These are phyloP conservation scores for Volvox carteri DNA, from an alignment of 163 green algal genomes.

Conservation along the genomic window DNA sequence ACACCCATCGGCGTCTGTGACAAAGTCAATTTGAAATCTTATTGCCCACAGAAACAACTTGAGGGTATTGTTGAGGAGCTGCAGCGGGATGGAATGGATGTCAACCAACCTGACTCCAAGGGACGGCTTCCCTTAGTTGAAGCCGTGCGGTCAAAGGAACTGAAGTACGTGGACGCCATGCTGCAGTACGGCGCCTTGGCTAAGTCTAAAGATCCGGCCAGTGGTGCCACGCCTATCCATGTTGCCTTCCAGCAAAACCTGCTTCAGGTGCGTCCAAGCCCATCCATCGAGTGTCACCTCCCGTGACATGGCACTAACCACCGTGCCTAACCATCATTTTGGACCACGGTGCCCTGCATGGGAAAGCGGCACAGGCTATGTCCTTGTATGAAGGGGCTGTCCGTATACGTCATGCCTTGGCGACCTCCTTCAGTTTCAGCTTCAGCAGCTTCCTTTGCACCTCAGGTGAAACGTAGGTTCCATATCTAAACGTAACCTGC, in stretches of 20 bases:
- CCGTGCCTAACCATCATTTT: too few relatives aligned
- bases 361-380: too few relatives aligned
- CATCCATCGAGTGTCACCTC: too few relatives aligned
- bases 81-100: slow-evolving; percentile 56
- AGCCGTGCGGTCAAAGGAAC: slow-evolving; percentile 57
- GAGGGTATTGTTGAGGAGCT: slow-evolving; percentile 61
- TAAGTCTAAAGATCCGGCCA: slow-evolving; percentile 58
- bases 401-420: too few relatives aligned
- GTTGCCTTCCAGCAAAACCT: slow-evolving; percentile 57
- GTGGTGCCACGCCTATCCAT: slow-evolving; percentile 26
- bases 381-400: too few relatives aligned
- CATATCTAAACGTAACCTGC: too few relatives aligned
- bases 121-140: slow-evolving; percentile 56
- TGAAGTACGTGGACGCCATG: slow-evolving; percentile 64
- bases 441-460: too few relatives aligned
- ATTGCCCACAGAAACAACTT: slow-evolving; percentile 50
- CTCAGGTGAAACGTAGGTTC: too few relatives aligned
- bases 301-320: too few relatives aligned
- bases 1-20: not conserved
- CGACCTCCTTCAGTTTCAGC: too few relatives aligned
- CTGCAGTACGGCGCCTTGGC: slow-evolving; percentile 59
- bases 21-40: not conserved
- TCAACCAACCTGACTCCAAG: slow-evolving; percentile 65
- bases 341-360: too few relatives aligned
- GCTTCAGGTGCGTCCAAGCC: slow-evolving; percentile 33